phyloP scores from a whole-genome alignment of 768 basidiomycete species.

The Lactifluus rugatus region DNA sequence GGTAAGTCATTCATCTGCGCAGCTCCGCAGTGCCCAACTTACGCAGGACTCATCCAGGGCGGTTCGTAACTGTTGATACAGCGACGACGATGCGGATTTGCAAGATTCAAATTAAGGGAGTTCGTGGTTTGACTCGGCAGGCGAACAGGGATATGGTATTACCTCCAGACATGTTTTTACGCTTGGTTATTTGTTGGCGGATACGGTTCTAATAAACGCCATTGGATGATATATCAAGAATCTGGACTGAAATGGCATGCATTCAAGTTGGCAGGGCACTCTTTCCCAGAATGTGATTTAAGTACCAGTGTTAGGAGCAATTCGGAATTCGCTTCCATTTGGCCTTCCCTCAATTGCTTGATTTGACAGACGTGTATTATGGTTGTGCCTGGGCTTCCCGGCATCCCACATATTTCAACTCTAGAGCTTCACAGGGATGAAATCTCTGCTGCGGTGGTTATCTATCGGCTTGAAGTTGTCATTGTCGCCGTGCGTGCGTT shows the following conservation, averaged over 20 bases:
- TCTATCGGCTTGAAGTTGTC: background rate
- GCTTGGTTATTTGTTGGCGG: background rate
- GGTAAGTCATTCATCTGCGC: background rate
- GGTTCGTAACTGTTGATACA: background rate
- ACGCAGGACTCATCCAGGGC: background rate
- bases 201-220: background rate
- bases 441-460: background rate
- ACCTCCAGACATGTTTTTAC: background rate
- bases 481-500: background rate
- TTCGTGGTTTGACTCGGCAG: background rate
- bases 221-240: background rate
- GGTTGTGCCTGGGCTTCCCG: background rate
- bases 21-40: background rate
- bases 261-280: background rate
- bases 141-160: background rate
- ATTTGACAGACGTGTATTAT: background rate
- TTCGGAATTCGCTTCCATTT: background rate
- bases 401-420: background rate
- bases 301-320: background rate
- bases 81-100: background rate
- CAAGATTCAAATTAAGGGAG: background rate
- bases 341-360: background rate
- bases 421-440: background rate
- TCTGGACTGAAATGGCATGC: too few species aligned
- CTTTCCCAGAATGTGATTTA: background rate